Evolutionary conservation across 116 monocot genomes (phyloP), one percentile per base, ranked within the genome.

Genomic region (Iris pallida): DNA sequence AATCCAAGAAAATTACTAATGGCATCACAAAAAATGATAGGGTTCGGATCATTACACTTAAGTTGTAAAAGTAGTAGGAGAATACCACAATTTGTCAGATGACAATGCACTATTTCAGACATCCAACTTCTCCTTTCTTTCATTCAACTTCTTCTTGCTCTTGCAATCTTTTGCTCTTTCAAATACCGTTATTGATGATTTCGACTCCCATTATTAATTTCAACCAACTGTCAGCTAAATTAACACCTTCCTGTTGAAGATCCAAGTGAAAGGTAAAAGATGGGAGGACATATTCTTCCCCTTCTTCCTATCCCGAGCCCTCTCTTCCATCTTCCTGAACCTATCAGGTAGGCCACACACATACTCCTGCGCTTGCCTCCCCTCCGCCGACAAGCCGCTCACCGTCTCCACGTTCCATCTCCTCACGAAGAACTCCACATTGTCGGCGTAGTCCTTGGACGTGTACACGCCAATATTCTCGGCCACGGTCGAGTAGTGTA

Each of bases 301-400:
- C n/a, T 1, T 17, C 0, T 6, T 16, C 17, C 11, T 30, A 13
- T 55, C 43, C 18, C 56, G 70, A 19, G 45, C 45, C 61, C 71
- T 59, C 60, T 71, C 71, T n/a, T 59, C 71, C 47, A 48, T 13
- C 46, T 60, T 71, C 41, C 60, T 47, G 7, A 61, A 20, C 61
- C 49, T 61, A 9, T 59, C 20, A 8, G 61, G 45, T 7, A 71
- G 47, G 7, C 60, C 30, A 20, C 59, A 71, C 7, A 60, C 71
- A 51, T 71, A 71, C 0, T 71, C 71, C 60, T 71, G 71, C 8
- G 60, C 60, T 48, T 41, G 18, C 51, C 71, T 49, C 30, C 71
- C 71, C 60, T 71, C 71, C 16, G 47, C 46, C 11, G 71, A 60
- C 47, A 71, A 47, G 12, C 60, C 71, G 14, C 11, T 48, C 5